phyloP scores from a whole-genome alignment of 2,329 filamentous ascomycete species.

The Thelonectria olida region DNA sequence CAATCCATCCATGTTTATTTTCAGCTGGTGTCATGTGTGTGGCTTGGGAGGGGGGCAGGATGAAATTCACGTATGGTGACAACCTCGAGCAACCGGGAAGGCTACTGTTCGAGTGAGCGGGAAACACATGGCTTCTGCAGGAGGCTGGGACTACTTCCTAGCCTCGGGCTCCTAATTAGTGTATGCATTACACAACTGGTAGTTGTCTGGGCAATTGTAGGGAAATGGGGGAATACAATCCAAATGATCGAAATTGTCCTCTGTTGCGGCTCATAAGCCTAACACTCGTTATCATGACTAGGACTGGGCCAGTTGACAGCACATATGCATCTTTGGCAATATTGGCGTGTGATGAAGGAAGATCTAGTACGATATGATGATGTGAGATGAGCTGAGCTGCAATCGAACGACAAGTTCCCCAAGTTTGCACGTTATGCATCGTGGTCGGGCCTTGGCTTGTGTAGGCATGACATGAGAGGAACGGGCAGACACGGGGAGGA shows the following conservation, averaged over 20 bases:
- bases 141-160: constrained; percentile 3
- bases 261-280: too few species aligned
- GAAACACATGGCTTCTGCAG: background rate
- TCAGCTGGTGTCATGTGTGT: constrained; percentile 18
- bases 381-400: background rate
- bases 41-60: constrained; percentile 3
- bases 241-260: background rate
- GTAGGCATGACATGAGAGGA: background rate
- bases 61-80: constrained; percentile 16
- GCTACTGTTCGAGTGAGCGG: background rate
- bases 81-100: constrained; percentile 14
- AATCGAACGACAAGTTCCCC: background rate
- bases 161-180: constrained; percentile 16
- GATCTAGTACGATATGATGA: background rate
- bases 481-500: background rate
- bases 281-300: too few species aligned
- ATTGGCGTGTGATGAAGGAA: background rate
- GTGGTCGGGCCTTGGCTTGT: background rate
- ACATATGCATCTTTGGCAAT: too few species aligned
- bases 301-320: too few species aligned
- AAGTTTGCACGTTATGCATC: background rate
- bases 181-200: constrained; percentile 12
- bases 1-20: constrained; percentile 5
- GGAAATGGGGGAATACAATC: constrained; percentile 1
- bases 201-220: constrained; percentile 9